Conservation (phyloP, 1,284 basidiomycete species). For the Boletus mariae region DNA sequence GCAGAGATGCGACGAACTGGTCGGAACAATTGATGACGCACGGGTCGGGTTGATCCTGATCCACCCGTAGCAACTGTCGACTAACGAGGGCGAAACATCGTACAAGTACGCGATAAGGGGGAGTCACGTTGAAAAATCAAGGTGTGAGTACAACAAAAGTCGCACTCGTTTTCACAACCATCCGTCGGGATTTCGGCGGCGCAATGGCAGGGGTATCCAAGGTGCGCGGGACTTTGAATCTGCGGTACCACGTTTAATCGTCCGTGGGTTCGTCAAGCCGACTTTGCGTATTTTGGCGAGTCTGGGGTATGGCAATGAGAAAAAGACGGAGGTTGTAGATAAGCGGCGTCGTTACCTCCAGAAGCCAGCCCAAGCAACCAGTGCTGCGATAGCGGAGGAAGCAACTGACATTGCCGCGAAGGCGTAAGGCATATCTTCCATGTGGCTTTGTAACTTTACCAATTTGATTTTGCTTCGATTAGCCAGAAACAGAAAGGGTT, state of each 20-base stretch:
- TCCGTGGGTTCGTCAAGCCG: conserved; percentile 46
- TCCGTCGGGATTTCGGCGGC: conserved; percentile 48
- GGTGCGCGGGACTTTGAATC: conserved; percentile 35
- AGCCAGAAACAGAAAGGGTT: conserved; percentile 22
- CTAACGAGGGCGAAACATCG: neutral
- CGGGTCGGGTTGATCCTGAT: conserved; percentile 11
- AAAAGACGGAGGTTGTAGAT: conserved; percentile 10
- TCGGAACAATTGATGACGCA: conserved; percentile 6
- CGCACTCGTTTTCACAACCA: conserved; percentile 41
- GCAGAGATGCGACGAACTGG: conserved; percentile 12
- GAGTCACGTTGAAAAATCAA: conserved; percentile 1
- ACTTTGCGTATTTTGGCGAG: conserved; percentile 48
- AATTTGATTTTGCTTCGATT: conserved; percentile 19
- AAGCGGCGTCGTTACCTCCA: conserved; percentile 45
- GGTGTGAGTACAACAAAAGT: conserved; percentile 1
- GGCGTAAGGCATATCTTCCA: conserved; percentile 66
- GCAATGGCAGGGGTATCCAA: conserved; percentile 58
- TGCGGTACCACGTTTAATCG: conserved; percentile 11
- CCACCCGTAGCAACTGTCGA: conserved; percentile 7
- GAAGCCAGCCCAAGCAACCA: conserved; percentile 59
- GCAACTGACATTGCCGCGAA: conserved; percentile 61
- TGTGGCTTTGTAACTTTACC: conserved; percentile 60
- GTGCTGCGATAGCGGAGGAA: conserved; percentile 49
- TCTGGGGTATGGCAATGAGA: conserved; percentile 28
- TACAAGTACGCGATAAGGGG: conserved; percentile 13